Percentiles rank a stretch among this genome's conserved stretches.
phyloP scores from a whole-genome alignment of 441 rosid genomes.

The Adansonia grandidieri region DNA sequence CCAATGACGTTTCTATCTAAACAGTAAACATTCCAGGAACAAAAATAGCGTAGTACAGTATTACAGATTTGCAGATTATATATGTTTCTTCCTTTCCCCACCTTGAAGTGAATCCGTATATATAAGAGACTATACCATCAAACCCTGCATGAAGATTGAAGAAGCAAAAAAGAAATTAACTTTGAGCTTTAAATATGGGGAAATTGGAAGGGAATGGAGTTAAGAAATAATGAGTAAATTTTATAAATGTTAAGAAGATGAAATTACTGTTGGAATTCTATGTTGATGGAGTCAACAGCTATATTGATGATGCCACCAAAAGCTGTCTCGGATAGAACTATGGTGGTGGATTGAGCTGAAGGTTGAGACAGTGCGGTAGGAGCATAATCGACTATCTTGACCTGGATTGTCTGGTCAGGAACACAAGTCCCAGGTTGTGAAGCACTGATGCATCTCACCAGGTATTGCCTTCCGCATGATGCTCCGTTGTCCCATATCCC shows the following conservation, averaged over 20 bases:
- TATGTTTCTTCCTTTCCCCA: not conserved
- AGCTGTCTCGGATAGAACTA: slow-evolving; percentile 58
- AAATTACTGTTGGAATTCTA: slow-evolving; percentile 58
- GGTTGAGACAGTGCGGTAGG: slow-evolving; percentile 24
- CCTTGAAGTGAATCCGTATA: not conserved
- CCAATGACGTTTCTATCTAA: not conserved
- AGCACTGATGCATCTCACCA: slow-evolving; percentile 68
- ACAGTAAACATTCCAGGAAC: not conserved
- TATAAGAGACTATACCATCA: not conserved
- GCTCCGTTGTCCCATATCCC: slow-evolving; percentile 77
- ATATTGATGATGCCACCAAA: slow-evolving; percentile 47
- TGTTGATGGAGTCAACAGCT: slow-evolving; percentile 40
- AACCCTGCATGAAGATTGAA: slow-evolving; percentile 8
- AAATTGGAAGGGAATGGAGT: not conserved
- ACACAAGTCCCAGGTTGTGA: slow-evolving; percentile 39
- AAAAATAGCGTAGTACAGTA: not conserved
- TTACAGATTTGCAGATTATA: not conserved
- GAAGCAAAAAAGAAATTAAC: not conserved
- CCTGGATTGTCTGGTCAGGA: slow-evolving; percentile 40
- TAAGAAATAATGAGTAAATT: not conserved
- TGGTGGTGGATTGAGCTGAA: slow-evolving; percentile 39
- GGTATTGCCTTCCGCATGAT: slow-evolving; percentile 64
- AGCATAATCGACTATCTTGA: slow-evolving; percentile 62
- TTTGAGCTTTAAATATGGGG: not conserved
- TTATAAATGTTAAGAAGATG: not conserved